These are phyloP conservation scores for Rhazya stricta DNA, from an alignment of 257 asterid species.

Conservation along the genomic window DNA sequence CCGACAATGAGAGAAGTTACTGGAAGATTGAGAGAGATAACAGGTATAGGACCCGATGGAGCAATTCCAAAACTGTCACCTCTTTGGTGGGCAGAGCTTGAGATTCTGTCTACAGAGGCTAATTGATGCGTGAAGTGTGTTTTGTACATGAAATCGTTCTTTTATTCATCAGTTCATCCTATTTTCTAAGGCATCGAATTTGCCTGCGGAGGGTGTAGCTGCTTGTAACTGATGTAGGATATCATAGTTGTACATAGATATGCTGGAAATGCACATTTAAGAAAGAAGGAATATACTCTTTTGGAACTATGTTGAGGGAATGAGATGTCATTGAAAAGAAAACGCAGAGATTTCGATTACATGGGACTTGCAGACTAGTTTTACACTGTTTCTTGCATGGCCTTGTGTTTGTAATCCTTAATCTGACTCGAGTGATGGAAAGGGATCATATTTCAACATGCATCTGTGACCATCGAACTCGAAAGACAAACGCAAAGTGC, in stretches of 20 bases:
- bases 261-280: background rate
- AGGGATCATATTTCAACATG: background rate
- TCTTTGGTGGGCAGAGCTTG: conserved; percentile 97
- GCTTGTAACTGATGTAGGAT: conserved; percentile 13
- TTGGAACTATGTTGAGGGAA: background rate
- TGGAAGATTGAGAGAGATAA: conserved; percentile 53
- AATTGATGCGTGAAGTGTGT: conserved; percentile 19
- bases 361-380: background rate
- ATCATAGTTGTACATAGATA: conserved; percentile 15
- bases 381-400: background rate
- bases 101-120: conserved; percentile 50
- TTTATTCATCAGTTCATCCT: conserved; percentile 2
- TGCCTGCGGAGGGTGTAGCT: conserved; percentile 5
- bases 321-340: background rate
- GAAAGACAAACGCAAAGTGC: background rate
- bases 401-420: background rate
- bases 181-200: conserved; percentile 14
- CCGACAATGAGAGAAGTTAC: conserved; percentile 51
- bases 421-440: background rate
- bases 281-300: background rate
- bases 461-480: background rate
- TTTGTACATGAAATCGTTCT: conserved; percentile 11
- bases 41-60: conserved; percentile 58
- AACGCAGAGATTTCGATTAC: background rate
- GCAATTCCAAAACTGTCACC: conserved; percentile 67